phyloP scores from a whole-genome alignment of 257 asterid species.

The Lycium barbarum region DNA sequence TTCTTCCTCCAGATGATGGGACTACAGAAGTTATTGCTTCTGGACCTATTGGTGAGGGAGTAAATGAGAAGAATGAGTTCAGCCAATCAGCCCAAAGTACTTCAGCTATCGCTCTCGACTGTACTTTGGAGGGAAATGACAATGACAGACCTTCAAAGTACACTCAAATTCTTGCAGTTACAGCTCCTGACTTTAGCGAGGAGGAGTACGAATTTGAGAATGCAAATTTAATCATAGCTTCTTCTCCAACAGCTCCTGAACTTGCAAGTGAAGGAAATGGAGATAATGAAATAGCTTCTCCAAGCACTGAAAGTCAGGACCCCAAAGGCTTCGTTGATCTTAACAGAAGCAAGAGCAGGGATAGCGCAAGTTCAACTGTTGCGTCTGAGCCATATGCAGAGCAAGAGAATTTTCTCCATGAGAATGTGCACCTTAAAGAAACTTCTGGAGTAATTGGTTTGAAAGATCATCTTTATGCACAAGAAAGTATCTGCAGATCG shows the following conservation, averaged over 20 bases:
- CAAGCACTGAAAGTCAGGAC: slow-evolving; percentile 36
- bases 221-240: slow-evolving; percentile 35
- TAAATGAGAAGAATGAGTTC: slow-evolving; percentile 36
- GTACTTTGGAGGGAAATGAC: slow-evolving; percentile 41
- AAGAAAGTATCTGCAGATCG: slow-evolving; percentile 31
- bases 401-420: slow-evolving; percentile 18
- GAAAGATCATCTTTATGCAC: slow-evolving; percentile 34
- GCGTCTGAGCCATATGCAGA: slow-evolving; percentile 31
- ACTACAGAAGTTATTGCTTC: slow-evolving; percentile 16
- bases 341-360: slow-evolving; percentile 29
- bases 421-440: slow-evolving; percentile 27
- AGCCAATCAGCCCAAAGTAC: slow-evolving; percentile 38
- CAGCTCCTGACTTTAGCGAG: slow-evolving; percentile 65
- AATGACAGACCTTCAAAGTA: slow-evolving; percentile 43
- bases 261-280: slow-evolving; percentile 38
- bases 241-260: slow-evolving; percentile 38
- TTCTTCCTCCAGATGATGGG: slow-evolving; percentile 28
- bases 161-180: slow-evolving; percentile 49
- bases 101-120: slow-evolving; percentile 38
- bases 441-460: slow-evolving; percentile 33
- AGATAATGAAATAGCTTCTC: slow-evolving; percentile 33
- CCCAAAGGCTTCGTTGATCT: slow-evolving; percentile 32
- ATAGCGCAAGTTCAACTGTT: slow-evolving; percentile 31
- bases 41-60: slow-evolving; percentile 9
- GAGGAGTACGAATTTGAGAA: slow-evolving; percentile 54